These are phyloP conservation scores for Trichoderma virens DNA, from an alignment of 495 filamentous ascomycete species.

Conservation along the genomic window DNA sequence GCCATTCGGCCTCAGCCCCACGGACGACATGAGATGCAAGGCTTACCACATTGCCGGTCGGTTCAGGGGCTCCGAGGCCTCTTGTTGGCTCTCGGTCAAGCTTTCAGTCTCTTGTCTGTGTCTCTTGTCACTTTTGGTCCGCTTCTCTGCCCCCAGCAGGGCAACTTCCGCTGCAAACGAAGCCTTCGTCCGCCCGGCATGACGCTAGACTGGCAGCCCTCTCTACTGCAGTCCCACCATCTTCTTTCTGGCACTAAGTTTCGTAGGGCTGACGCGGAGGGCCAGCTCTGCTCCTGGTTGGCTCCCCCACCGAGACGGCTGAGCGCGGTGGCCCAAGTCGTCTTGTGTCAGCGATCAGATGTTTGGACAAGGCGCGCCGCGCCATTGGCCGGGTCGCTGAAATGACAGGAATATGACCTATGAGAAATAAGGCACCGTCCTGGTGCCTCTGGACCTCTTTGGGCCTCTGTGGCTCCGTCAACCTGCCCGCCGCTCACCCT, in stretches of 20 bases:
- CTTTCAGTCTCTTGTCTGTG: neutral
- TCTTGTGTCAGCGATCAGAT: neutral
- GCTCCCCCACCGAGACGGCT: neutral
- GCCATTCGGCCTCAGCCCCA: conserved; percentile 1
- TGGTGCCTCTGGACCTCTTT: neutral
- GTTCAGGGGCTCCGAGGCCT: conserved; percentile 8
- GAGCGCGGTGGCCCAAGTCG: neutral
- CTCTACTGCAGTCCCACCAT: neutral
- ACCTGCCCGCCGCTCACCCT: neutral
- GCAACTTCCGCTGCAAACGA: neutral
- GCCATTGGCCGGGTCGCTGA: neutral
- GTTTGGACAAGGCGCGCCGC: neutral
- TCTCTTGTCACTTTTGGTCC: neutral
- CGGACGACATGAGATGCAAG: neutral
- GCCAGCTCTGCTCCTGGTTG: conserved; percentile 4
- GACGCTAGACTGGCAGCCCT: neutral
- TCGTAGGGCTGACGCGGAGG: conserved; percentile 8
- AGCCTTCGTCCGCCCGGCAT: neutral
- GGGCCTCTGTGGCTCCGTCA: conserved; percentile 1
- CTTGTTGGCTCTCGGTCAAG: neutral
- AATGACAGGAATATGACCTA: conserved; percentile 8
- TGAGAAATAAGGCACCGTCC: neutral
- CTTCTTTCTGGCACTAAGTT: conserved; percentile 7
- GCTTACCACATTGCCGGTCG: neutral
- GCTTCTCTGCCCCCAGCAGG: neutral